phyloP scores from a whole-genome alignment of 129 eudicot genomes.

The Flaveria brownii region DNA sequence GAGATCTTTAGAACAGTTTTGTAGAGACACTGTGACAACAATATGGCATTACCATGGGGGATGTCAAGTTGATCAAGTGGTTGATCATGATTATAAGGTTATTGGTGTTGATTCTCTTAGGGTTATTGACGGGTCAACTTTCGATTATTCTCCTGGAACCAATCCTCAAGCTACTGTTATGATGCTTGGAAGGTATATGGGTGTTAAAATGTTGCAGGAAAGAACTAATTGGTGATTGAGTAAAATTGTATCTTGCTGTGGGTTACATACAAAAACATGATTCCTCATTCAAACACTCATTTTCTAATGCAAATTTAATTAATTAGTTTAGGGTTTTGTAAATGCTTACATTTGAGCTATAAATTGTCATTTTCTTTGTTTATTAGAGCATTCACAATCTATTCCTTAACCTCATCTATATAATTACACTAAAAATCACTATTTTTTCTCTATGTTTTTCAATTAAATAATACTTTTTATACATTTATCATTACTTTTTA shows the following conservation, averaged over 20 bases:
- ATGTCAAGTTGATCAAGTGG: constrained; percentile 73
- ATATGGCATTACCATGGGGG: constrained; percentile 98
- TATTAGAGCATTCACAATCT: neutral
- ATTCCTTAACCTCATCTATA: too few species aligned
- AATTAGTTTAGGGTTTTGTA: constrained; percentile 31
- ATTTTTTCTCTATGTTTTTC: too few species aligned
- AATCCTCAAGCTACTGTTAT: constrained; percentile 99
- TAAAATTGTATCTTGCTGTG: neutral
- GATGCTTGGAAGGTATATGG: constrained; percentile 99
- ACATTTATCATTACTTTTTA: too few species aligned
- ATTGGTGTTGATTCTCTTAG: constrained; percentile 71
- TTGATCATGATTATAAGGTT: constrained; percentile 74
- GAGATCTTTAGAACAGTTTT: constrained; percentile 65
- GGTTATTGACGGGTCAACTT: constrained; percentile 95
- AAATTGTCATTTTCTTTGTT: neutral
- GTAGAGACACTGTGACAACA: constrained; percentile 77
- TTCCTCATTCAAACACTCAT: constrained; percentile 1
- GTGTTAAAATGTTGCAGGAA: constrained; percentile 58
- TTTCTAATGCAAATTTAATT: neutral
- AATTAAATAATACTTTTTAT: too few species aligned
- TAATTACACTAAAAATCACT: too few species aligned
- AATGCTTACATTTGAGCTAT: constrained; percentile 13
- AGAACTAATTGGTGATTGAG: constrained; percentile 35
- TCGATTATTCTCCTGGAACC: constrained; percentile 78
- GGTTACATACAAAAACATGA: constrained; percentile 17